Conservation (phyloP, 2,329 filamentous ascomycete genomes). For the Triangularia verruculosa region DNA sequence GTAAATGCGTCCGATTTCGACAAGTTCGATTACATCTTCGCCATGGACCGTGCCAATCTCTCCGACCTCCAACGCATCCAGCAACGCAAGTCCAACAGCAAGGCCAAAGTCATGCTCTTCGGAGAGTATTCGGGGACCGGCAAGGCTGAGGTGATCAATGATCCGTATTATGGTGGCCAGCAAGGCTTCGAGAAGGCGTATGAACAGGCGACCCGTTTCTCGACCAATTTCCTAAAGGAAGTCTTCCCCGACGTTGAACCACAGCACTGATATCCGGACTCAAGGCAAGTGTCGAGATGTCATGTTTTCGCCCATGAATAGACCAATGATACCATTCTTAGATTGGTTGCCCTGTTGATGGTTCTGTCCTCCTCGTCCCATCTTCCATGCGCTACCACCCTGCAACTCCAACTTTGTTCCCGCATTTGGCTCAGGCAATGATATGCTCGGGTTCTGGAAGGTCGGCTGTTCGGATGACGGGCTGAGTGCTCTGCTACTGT, state of each 20-base stretch:
- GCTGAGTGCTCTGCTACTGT: not conserved
- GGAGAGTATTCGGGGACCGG: conserved; percentile 72
- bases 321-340: conserved; percentile 12
- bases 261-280: not conserved
- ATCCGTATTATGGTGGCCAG: conserved; percentile 89
- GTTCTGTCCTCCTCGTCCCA: not conserved
- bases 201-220: conserved; percentile 76
- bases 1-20: conserved; percentile 68
- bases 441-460: not conserved
- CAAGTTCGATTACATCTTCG: conserved; percentile 88
- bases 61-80: conserved; percentile 63
- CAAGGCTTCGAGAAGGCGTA: conserved; percentile 84
- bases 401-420: not conserved
- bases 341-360: not conserved
- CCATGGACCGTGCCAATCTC: conserved; percentile 87
- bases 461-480: not conserved
- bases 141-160: conserved; percentile 69
- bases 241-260: conserved; percentile 43
- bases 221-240: conserved; percentile 68
- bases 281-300: conserved; percentile 15
- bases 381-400: not conserved
- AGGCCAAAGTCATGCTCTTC: conserved; percentile 74
- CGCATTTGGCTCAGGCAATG: not conserved
- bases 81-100: conserved; percentile 54
- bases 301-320: conserved; percentile 8